Evolutionary conservation across 2,329 filamentous ascomycete genomes (phyloP).

Genomic region (Cadophora gregata): DNA sequence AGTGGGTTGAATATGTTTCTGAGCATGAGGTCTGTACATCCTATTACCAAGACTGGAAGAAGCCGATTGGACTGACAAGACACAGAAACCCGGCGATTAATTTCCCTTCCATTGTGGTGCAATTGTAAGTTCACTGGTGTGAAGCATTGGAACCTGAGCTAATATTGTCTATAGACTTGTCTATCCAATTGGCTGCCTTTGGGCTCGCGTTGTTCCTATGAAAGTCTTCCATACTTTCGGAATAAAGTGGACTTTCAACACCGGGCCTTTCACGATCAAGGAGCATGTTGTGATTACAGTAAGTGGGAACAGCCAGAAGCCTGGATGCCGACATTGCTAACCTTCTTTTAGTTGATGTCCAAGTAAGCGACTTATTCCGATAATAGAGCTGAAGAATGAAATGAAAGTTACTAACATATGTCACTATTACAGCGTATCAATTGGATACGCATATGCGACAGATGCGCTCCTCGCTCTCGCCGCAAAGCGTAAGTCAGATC

Average conservation of each 20-base stretch:
- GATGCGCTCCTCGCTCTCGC: slow-evolving; percentile 74
- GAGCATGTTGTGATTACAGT: slow-evolving; percentile 72
- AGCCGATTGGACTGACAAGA: neutral
- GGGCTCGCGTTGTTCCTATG: slow-evolving; percentile 49
- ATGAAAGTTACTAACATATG: neutral
- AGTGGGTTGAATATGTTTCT: slow-evolving; percentile 38
- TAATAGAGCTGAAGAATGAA: neutral
- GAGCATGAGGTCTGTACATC: slow-evolving; percentile 24
- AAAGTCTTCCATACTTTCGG: slow-evolving; percentile 54
- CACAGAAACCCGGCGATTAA: slow-evolving; percentile 25
- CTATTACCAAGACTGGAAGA: neutral
- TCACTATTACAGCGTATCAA: slow-evolving; percentile 39
- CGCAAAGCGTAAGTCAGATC: slow-evolving; percentile 29
- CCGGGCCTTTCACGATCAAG: slow-evolving; percentile 72
- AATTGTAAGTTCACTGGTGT: slow-evolving; percentile 47
- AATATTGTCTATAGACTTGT: slow-evolving; percentile 20
- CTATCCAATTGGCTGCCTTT: slow-evolving; percentile 33
- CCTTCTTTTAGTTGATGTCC: slow-evolving; percentile 30
- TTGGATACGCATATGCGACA: slow-evolving; percentile 64
- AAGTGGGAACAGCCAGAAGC: neutral
- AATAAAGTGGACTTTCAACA: slow-evolving; percentile 61
- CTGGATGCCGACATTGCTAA: slow-evolving; percentile 44
- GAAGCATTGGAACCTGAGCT: slow-evolving; percentile 7
- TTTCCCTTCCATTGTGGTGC: slow-evolving; percentile 50
- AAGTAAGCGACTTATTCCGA: slow-evolving; percentile 23